phyloP scores from a whole-genome alignment of 1,139 yeast genomes.

The Geotrichum phurueaensis region DNA sequence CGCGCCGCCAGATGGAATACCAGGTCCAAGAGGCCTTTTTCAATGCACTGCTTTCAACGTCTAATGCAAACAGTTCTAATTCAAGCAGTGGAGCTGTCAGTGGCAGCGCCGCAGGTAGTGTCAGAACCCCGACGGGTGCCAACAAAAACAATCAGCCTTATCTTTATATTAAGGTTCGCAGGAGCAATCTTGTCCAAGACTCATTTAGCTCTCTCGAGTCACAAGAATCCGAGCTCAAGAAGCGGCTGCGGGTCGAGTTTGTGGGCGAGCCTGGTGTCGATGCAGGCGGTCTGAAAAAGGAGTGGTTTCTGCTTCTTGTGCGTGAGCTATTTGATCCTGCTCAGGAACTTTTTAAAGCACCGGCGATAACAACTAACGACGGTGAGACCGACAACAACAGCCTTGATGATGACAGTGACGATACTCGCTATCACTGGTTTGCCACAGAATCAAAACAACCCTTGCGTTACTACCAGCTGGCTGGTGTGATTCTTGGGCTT shows the following conservation, averaged over 20 bases:
- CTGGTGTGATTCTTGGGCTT: conserved; percentile 81
- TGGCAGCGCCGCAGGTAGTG: background rate
- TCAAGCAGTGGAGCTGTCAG: background rate
- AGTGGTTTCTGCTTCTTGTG: conserved; percentile 78
- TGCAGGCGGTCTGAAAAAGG: conserved; percentile 89
- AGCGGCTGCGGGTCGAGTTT: conserved; percentile 71
- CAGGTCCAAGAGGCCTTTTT: conserved; percentile 89
- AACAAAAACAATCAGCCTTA: conserved; percentile 54
- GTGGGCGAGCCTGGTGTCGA: conserved; percentile 86
- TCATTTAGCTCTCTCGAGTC: conserved; percentile 60
- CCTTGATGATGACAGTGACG: conserved; percentile 42
- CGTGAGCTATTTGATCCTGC: conserved; percentile 62
- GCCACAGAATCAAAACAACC: conserved; percentile 40
- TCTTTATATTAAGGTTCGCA: conserved; percentile 59
- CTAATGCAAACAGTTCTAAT: background rate
- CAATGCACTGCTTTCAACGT: conserved; percentile 43
- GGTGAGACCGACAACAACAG: background rate
- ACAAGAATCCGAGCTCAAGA: conserved; percentile 59
- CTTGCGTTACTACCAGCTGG: conserved; percentile 55
- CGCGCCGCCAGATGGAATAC: conserved; percentile 69
- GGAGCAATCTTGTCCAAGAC: conserved; percentile 64
- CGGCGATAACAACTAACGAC: background rate
- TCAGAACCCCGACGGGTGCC: background rate
- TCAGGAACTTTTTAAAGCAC: conserved; percentile 40
- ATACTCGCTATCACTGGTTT: conserved; percentile 74